These are phyloP conservation scores for Paspalum vaginatum DNA, from an alignment of 176 grass and related monocot genomes.

Conservation along the genomic window DNA sequence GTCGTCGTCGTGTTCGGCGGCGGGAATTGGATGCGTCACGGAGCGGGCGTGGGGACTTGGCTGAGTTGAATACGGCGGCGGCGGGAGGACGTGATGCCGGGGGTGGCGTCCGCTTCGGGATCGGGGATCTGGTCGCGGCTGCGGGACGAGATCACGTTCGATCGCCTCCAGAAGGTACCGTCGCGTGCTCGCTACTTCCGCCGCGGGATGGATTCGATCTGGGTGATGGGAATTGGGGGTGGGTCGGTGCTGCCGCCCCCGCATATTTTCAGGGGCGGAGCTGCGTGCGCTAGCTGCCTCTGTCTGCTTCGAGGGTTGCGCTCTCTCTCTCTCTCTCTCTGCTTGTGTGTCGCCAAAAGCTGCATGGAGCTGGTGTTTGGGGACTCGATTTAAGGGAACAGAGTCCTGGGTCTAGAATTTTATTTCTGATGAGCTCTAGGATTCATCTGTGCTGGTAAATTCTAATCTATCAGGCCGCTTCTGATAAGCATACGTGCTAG, in stretches of 20 bases:
- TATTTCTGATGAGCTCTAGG: neutral
- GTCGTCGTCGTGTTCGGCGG: slow-evolving; percentile 4
- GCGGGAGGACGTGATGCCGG: slow-evolving; percentile 43
- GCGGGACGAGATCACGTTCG: slow-evolving; percentile 89
- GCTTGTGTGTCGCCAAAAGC: slow-evolving; percentile 9
- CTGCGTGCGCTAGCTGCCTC: neutral
- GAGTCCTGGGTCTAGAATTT: slow-evolving; percentile 2
- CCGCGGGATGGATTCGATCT: slow-evolving; percentile 25
- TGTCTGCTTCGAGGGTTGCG: slow-evolving; percentile 13
- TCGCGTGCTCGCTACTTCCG: neutral
- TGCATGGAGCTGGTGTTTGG: neutral
- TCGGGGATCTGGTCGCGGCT: slow-evolving; percentile 94
- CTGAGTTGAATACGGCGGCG: slow-evolving; percentile 26
- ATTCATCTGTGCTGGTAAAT: slow-evolving; percentile 21
- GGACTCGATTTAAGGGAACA: slow-evolving; percentile 1
- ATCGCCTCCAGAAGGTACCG: slow-evolving; percentile 93
- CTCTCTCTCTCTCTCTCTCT: no score
- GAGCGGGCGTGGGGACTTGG: slow-evolving; percentile 26
- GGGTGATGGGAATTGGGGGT: slow-evolving; percentile 13
- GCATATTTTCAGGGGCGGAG: slow-evolving; percentile 10
- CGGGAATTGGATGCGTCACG: slow-evolving; percentile 21
- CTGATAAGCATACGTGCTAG: slow-evolving; percentile 20
- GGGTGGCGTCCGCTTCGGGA: slow-evolving; percentile 47
- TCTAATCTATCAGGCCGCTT: slow-evolving; percentile 12
- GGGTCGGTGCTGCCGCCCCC: neutral